Evolutionary conservation across 139 green algal species (phyloP).

Genomic region (Gonium pectorale): DNA sequence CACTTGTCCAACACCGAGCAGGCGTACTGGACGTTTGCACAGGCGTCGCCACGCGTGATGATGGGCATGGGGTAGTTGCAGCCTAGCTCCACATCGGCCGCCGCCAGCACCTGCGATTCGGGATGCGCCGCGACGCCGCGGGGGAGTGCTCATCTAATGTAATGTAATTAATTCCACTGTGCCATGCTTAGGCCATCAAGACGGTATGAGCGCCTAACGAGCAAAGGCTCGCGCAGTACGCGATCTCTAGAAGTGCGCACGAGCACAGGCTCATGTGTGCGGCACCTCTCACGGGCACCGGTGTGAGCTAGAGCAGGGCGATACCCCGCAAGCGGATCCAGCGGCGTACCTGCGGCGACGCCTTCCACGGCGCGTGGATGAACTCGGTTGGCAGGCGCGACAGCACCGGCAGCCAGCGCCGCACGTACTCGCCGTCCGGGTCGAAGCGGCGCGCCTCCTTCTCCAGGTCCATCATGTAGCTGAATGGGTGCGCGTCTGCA

Average conservation of each 20-base stretch:
- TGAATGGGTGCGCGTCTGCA: conserved; percentile 85
- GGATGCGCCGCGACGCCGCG: no score
- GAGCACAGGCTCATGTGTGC: no score
- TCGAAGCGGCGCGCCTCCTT: conserved; percentile 75
- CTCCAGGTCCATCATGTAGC: conserved; percentile 83
- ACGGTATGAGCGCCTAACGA: no score
- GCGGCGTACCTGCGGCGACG: conserved; percentile 68
- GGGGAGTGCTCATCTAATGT: no score
- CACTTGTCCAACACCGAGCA: conserved; percentile 47
- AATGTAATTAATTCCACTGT: no score
- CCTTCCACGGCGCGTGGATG: conserved; percentile 78
- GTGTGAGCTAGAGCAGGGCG: no score
- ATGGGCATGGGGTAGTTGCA: conserved; percentile 81
- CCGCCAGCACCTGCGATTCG: conserved; percentile 52
- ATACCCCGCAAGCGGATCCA: no score
- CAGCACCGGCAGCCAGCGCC: conserved; percentile 90
- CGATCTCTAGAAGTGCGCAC: no score
- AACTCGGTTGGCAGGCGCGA: conserved; percentile 74
- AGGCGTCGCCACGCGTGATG: conserved; percentile 57
- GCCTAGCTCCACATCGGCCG: conserved; percentile 77
- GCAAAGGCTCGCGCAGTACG: no score
- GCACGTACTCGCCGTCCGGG: conserved; percentile 90
- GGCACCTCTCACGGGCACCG: no score
- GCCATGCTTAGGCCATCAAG: no score
- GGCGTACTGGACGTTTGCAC: conserved; percentile 47